These are phyloP conservation scores for Phalaenopsis hybrid DNA, from an alignment of 116 monocot species.

Conservation along the genomic window DNA sequence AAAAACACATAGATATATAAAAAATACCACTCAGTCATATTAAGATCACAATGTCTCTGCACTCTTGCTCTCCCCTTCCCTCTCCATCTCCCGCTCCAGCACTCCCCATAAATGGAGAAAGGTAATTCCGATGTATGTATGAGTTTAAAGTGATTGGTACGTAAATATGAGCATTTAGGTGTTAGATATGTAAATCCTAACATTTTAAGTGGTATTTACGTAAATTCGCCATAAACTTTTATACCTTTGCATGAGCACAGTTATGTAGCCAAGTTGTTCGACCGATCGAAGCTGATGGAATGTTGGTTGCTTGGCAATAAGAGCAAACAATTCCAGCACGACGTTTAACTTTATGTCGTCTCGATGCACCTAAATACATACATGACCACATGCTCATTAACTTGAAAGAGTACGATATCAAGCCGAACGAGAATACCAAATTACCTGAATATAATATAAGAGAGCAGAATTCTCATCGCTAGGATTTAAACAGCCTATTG, in stretches of 20 bases:
- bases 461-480: conserved; percentile 86
- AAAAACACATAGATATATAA: too few species aligned
- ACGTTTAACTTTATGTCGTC: conserved; percentile 75
- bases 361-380: conserved; percentile 56
- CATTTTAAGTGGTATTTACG: too few species aligned
- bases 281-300: conserved; percentile 91
- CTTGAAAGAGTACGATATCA: neutral
- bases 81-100: too few species aligned
- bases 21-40: too few species aligned
- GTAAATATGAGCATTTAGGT: too few species aligned
- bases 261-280: conserved; percentile 95
- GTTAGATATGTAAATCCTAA: too few species aligned
- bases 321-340: conserved; percentile 69
- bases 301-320: conserved; percentile 81
- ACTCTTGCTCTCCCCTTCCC: too few species aligned
- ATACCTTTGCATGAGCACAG: conserved; percentile 65
- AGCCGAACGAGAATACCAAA: neutral
- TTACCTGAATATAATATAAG: conserved; percentile 84
- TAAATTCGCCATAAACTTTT: neutral
- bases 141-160: too few species aligned
- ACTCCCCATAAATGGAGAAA: too few species aligned
- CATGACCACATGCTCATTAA: neutral
- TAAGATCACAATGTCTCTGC: too few species aligned
- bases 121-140: too few species aligned
- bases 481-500: conserved; percentile 47